phyloP scores from a whole-genome alignment of 805 yeast genomes.

The Maudiozyma turicensis region DNA sequence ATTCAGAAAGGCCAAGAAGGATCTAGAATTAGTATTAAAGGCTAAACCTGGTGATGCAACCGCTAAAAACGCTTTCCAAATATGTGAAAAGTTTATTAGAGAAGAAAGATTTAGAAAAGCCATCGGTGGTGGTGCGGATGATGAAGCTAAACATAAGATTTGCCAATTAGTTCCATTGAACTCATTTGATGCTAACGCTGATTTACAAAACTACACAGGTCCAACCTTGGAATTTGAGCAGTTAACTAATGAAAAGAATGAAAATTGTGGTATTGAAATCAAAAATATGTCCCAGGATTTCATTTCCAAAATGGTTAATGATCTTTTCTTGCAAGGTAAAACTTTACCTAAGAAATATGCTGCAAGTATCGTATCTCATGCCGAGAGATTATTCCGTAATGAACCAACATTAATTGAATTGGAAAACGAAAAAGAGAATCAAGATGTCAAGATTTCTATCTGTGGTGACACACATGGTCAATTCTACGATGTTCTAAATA shows the following conservation, averaged over 20 bases:
- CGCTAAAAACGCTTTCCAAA: conserved; percentile 53
- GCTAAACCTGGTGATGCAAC: conserved; percentile 58
- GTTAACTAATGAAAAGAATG: conserved; percentile 19
- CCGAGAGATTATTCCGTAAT: conserved; percentile 47
- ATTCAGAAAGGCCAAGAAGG: conserved; percentile 63
- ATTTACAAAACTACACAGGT: conserved; percentile 24
- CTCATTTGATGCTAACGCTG: conserved; percentile 27
- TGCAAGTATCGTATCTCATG: conserved; percentile 69
- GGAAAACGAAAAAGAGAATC: conserved; percentile 21
- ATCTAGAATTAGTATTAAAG: conserved; percentile 53
- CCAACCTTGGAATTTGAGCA: conserved; percentile 22
- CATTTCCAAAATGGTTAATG: conserved; percentile 50
- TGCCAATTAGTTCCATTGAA: conserved; percentile 21
- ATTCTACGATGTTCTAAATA: conserved; percentile 76
- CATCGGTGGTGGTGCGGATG: conserved; percentile 60
- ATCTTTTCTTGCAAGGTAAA: conserved; percentile 63
- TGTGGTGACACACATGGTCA: conserved; percentile 99
- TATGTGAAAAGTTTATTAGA: conserved; percentile 56
- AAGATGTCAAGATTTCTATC: conserved; percentile 49
- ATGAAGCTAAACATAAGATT: conserved; percentile 13
- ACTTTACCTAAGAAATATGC: conserved; percentile 73
- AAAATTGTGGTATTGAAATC: conserved; percentile 20
- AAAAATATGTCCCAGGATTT: conserved; percentile 44
- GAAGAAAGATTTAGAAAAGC: conserved; percentile 78
- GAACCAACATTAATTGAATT: conserved; percentile 77